Evolutionary conservation across 495 filamentous ascomycete genomes (phyloP), one percentile per base, ranked within the genome.

Genomic region (Lophium mytilinum): DNA sequence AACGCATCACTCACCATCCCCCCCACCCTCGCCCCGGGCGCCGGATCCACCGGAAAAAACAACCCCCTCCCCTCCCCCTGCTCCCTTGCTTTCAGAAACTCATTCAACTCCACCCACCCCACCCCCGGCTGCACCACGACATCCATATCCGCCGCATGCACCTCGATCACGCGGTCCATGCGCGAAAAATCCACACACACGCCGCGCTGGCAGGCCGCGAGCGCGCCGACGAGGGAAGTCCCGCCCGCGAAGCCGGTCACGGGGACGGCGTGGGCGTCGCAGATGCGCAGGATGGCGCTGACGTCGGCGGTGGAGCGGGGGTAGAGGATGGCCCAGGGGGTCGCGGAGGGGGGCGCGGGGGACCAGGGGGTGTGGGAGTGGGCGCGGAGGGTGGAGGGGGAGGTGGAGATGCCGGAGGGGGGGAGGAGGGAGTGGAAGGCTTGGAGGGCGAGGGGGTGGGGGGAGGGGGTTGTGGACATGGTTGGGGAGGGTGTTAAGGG

Each of bases 311-410:
- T 71, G 19, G 63, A 61, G 9, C 35, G 55, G 0, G 70, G 70
- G 17, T 50, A 60, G 46, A 72, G 50, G 42, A 72, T 55, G 41
- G 50, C 55, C 48, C 63, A 62, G 4, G 68, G 64, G 3, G 8
- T 19, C 1, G 53, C 56, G 19, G 49, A 24, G 9, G 59, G 63
- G 63, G 76, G 78, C 66, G 97, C 88, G 0, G 89, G 88, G 43
- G 87, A 92, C 90, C 90, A 98, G 34, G 92, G 87, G 9, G 87
- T 92, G 9, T 84, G 87, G 1, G 91, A 77, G 69, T 96, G 93
- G 12, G 76, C 73, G 8, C 78, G 71, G 40, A 91, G 70, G 56
- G 95, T 87, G 10, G 72, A 74, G 8, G 76, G 74, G 39, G 80
- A 59, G 0, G 92, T 95, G 43, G 85, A 90, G 37, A 98, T 86